A percentile compares a stretch with the other conserved stretches of the same genome.
Evolutionary conservation across 306 rosid species (phyloP).

Genomic region (Sphenostylis stenocarpa): DNA sequence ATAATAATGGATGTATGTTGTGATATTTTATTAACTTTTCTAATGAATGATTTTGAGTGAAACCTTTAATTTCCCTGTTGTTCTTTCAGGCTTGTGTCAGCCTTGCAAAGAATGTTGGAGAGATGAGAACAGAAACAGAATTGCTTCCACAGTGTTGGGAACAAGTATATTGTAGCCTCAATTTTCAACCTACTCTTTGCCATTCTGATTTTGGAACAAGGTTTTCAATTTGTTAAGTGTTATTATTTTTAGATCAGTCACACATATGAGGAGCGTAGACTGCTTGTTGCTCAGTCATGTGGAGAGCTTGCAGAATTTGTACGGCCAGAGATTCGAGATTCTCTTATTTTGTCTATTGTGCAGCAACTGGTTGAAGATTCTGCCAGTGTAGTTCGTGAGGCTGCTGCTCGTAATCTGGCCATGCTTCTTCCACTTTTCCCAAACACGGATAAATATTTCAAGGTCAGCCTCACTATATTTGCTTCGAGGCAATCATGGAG

Average conservation of each 20-base stretch:
- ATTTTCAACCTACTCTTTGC: slow-evolving; percentile 23
- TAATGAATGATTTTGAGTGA: slow-evolving; percentile 11
- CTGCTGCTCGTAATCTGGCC: slow-evolving; percentile 92
- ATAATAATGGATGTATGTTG: slow-evolving; percentile 92
- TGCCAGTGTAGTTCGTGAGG: slow-evolving; percentile 94
- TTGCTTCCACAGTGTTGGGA: slow-evolving; percentile 99
- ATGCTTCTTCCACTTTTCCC: slow-evolving; percentile 95
- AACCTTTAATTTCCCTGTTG: slow-evolving; percentile 32
- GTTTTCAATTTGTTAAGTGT: slow-evolving; percentile 32
- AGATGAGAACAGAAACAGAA: slow-evolving; percentile 99
- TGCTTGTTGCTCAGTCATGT: slow-evolving; percentile 98
- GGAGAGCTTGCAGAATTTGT: slow-evolving; percentile 96
- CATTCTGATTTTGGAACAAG: slow-evolving; percentile 27
- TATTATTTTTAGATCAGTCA: slow-evolving; percentile 73
- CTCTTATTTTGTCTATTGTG: slow-evolving; percentile 91
- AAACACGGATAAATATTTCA: slow-evolving; percentile 93
- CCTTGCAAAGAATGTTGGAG: slow-evolving; percentile 94
- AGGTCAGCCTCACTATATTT: slow-evolving; percentile 99
- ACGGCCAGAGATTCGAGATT: slow-evolving; percentile 94
- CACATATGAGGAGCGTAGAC: slow-evolving; percentile 94
- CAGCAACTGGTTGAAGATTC: slow-evolving; percentile 94
- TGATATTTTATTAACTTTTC: slow-evolving; percentile 27
- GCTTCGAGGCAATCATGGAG: slow-evolving; percentile 99
- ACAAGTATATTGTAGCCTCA: slow-evolving; percentile 62
- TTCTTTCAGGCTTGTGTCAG: slow-evolving; percentile 82